Base-by-base conservation (phyloP, 345 rosid genomes). In the Populus pruinosa region DNA sequence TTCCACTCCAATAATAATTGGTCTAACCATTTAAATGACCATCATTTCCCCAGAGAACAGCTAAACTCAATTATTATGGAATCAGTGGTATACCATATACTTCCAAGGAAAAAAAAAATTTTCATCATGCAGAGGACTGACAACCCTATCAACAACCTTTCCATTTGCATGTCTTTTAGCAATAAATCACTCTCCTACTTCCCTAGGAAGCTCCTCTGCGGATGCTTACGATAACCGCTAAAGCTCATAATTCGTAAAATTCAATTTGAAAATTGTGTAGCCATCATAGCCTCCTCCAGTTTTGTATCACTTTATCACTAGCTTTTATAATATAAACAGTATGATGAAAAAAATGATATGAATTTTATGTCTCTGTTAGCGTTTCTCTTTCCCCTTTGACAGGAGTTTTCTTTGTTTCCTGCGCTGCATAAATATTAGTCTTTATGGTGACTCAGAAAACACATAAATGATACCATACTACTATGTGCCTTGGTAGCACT, bases 61-160 rank as follows among this genome's bases (percentile, higher is more conserved):
- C 43, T 38, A 62, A n/a, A 53, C 79, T 20, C 66, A 71, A 76
- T 36, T 18, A 65, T 0, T 67, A 75, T 66, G 66, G 23, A 38
- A 56, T 76, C 23, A 27, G n/a, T 8, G 43, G 10, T 1, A 50
- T 50, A 7, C 61, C 31, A 39, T 33, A 65, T 9, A 25, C 27
- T 41, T 55, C 71, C 66, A 70, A 47, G 71, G 36, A 33, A 44
- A 69, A 59, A 0, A 47, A 6, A 18, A 18, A 5, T 25, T 53
- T 8, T 47, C 17, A 33, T 67, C 44, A 43, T 1, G 1, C 1
- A 50, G 18, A 39, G 62, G 59, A 16, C 59, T 39, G 43, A 55
- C 71, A 78, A 79, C 29, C 14, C 59, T 50, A 62, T 61, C 79
- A 78, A 67, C 79, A 71, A 74, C 56, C 79, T 64, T 49, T 14